Conservation (phyloP, 2,329 filamentous ascomycete species). For the Penicillium sp. region DNA sequence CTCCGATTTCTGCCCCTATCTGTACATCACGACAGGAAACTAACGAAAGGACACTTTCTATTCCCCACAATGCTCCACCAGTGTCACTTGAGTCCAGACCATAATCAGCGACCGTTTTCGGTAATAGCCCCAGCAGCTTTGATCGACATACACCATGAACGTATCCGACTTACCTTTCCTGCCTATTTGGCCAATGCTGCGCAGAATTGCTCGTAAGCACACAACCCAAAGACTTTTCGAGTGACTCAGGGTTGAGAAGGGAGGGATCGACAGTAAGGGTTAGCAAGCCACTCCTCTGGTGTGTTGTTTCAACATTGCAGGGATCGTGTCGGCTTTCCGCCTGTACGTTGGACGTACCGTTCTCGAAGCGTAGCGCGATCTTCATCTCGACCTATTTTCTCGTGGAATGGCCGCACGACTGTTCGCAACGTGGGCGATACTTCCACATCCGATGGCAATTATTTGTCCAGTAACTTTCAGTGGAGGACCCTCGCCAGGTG, state of each 20-base stretch:
- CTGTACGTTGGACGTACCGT: neutral
- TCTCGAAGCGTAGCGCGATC: neutral
- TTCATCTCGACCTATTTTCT: neutral
- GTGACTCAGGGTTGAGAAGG: neutral
- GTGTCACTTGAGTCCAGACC: neutral
- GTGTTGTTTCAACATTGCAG: neutral
- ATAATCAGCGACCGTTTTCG: neutral
- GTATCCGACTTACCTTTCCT: neutral
- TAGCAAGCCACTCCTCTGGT: neutral
- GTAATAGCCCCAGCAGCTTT: neutral
- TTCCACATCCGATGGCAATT: neutral
- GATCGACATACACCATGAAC: neutral
- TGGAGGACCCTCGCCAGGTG: neutral
- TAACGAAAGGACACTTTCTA: neutral
- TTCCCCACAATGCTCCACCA: neutral
- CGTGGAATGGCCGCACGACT: neutral
- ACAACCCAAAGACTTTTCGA: neutral
- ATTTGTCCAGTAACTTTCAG: neutral
- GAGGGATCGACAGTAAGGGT: conserved; percentile 11
- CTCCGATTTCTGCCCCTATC: neutral
- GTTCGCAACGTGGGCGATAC: neutral
- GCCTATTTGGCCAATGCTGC: neutral
- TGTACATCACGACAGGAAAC: neutral
- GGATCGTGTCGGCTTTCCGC: neutral
- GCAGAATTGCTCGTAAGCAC: neutral